phyloP scores from a whole-genome alignment of 306 rosid species.

The Malus orientalis region DNA sequence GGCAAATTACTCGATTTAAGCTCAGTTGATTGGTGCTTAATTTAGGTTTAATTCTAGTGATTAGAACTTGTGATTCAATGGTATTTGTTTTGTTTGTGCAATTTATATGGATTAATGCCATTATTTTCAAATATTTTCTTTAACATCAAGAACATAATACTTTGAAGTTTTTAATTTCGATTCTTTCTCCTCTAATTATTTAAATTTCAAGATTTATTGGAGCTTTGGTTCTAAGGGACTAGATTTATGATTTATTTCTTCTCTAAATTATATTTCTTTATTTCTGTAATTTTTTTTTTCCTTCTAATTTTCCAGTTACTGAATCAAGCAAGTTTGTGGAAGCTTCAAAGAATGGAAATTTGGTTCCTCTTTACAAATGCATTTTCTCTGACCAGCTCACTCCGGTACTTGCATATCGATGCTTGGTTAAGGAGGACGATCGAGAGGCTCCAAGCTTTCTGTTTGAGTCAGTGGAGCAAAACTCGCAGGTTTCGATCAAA shows the following conservation, averaged over 20 bases:
- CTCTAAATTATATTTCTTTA: neutral
- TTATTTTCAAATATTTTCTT: neutral
- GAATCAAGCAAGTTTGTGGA: conserved; percentile 38
- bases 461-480: conserved; percentile 71
- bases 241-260: neutral
- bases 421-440: conserved; percentile 62
- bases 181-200: neutral
- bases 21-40: neutral
- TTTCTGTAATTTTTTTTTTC: neutral
- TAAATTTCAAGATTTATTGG: neutral
- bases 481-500: conserved; percentile 10
- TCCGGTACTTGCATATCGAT: conserved; percentile 67
- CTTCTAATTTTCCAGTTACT: conserved; percentile 23
- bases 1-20: neutral
- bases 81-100: neutral
- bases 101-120: neutral
- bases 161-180: neutral
- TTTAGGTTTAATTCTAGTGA: no score
- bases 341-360: conserved; percentile 50
- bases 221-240: neutral
- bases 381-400: conserved; percentile 78
- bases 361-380: conserved; percentile 55
- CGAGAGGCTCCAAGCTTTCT: conserved; percentile 81
- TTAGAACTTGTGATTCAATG: no score
- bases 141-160: neutral